These are phyloP conservation scores for Amaranthus hypochondriacus DNA, from an alignment of 148 eudicot genomes.

Conservation along the genomic window DNA sequence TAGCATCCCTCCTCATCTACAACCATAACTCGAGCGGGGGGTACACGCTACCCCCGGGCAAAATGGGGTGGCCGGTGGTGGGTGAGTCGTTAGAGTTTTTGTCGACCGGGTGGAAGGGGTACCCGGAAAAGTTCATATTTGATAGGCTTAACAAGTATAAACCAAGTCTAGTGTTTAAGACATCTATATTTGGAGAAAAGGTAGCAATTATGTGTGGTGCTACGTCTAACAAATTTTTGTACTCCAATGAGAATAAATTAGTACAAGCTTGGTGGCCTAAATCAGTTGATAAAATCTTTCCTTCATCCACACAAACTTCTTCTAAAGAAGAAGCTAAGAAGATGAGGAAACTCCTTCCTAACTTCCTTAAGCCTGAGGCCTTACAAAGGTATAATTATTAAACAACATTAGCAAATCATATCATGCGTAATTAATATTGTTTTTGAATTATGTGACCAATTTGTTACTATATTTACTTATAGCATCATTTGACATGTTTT, in stretches of 20 bases:
- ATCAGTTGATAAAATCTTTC: slow-evolving; percentile 34
- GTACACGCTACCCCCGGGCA: slow-evolving; percentile 30
- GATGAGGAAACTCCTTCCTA: slow-evolving; percentile 32
- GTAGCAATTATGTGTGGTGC: slow-evolving; percentile 31
- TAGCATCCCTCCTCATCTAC: slow-evolving; percentile 7
- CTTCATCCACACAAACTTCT: slow-evolving; percentile 5
- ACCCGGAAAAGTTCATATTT: slow-evolving; percentile 35
- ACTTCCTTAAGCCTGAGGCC: slow-evolving; percentile 39
- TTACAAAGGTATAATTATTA: slow-evolving; percentile 18
- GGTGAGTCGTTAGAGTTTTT: slow-evolving; percentile 33
- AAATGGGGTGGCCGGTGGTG: slow-evolving; percentile 31
- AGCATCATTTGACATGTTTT: no score
- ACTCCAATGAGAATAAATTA: slow-evolving; percentile 31
- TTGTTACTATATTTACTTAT: no score
- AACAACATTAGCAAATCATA: not conserved
- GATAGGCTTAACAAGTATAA: slow-evolving; percentile 30
- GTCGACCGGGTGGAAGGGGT: slow-evolving; percentile 37
- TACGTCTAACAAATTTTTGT: slow-evolving; percentile 35
- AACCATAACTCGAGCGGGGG: slow-evolving; percentile 2
- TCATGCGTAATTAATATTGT: not conserved
- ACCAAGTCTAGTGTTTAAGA: slow-evolving; percentile 23
- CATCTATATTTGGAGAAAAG: slow-evolving; percentile 32
- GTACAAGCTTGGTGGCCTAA: slow-evolving; percentile 42
- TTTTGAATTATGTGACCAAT: no score
- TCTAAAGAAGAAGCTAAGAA: slow-evolving; percentile 30